Base-by-base conservation (phyloP, 2,329 filamentous ascomycete genomes). In the Acephala macrosclerotiorum region DNA sequence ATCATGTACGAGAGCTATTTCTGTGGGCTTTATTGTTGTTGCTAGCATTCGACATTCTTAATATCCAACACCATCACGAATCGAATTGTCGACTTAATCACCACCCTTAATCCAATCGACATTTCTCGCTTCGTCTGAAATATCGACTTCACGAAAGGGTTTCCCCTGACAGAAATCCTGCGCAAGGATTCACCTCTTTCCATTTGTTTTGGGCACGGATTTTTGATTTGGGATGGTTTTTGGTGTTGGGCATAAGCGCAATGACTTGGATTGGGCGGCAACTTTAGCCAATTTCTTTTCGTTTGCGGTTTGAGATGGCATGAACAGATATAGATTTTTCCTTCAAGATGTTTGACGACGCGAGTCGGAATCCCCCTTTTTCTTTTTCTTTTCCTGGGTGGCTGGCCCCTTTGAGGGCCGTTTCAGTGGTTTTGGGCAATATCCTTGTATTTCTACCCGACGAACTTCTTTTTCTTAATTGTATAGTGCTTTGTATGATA, bases 1-100 rank as follows among this genome's bases (percentile, higher is more conserved):
- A 66, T 66, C 64, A 66, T 58, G 64, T 45, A 66, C 64, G 60
- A 63, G 40, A 66, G 60, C 63, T 26, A 29, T 53, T 22, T 53
- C 42, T 47, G 38, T 47, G 35, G 57, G 33, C 3, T 53, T 53
- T 53, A 22, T 22, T 49, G 45, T 6, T 42, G 40, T 42, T n/a
- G 16, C 40, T 42, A 42, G 40, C 40, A n/a, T 42, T 18, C 40
- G 40, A n/a, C 16, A 18, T 42, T 18, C n/a, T 49, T 25, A 49
- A 49, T 25, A 49, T 14, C 2, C n/a, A 49, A 49, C n/a, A 49
- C 11, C 4, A 25, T 22, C 11, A 22, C 11, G n/a, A 11, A 11
- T 29, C 25, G 26, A 29, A 22, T 12, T 18, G 9, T 53, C n/a
- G 25, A 53, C 12, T 53, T 14, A 14, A 51, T 29, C 11, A 26